Base-by-base conservation (phyloP, 2,329 filamentous ascomycete genomes). In the Lojkania enalia region DNA sequence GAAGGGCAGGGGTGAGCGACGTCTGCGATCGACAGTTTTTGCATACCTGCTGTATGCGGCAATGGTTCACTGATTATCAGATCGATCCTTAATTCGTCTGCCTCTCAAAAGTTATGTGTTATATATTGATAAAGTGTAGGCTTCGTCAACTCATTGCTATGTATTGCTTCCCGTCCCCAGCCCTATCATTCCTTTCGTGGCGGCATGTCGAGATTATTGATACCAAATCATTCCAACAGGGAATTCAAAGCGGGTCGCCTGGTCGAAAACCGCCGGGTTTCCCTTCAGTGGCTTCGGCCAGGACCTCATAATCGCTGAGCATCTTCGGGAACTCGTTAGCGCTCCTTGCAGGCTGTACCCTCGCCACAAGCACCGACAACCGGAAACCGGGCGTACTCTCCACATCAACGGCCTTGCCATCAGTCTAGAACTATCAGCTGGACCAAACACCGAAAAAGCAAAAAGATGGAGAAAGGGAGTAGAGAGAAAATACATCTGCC, bases 331-430 rank as follows among this genome's bases (percentile, higher is more conserved):
- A 73, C 15, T 68, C 57, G 39, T 61, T 52, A 4, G 57, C 47
- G 3, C 55, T 54, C 11, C 47, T 54, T 3, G 73, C 63, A 5
- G 72, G 71, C 35, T 63, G 52, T 29, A 75, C 65, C 41, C 67
- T 60, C 6, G 70, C 60, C 50, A 62, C 66, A 21, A 71, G 63
- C 9, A 76, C 69, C 2, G 63, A 66, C 37, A 77, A 54, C 30
- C 66, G 56, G 21, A 76, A 64, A 20, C 68, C 69, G 1, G 64
- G 58, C 5, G 71, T 59, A 19, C 68, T 45, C 12, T 61, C 57
- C 3, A 58, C 36, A 5, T 62, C 45, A n/a, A 74, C 57, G 20
- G 60, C 46, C 13, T 59, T 62, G 39, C 64, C 66, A 42, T 74
- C 65, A 35, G 66, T 64, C 71, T 73, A 40, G 7, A 20, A 20